These are phyloP conservation scores for Trifolium repens DNA, from an alignment of 306 rosid species.

Conservation along the genomic window DNA sequence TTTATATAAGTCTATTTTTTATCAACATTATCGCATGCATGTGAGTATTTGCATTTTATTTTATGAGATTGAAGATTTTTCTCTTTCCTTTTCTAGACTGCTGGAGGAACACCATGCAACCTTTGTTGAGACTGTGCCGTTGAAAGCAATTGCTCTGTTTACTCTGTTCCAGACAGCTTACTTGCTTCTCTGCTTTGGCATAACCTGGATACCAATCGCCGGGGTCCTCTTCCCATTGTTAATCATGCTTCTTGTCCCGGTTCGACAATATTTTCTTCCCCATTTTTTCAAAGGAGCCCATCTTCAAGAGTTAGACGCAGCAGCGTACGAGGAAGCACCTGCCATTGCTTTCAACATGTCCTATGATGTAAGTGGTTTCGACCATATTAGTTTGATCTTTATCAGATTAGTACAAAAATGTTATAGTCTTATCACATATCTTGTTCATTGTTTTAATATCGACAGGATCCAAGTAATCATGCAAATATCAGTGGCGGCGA, in stretches of 20 bases:
- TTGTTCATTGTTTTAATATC: slow-evolving; percentile 27
- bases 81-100: slow-evolving; percentile 59
- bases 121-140: slow-evolving; percentile 86
- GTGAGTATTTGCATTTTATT: slow-evolving; percentile 29
- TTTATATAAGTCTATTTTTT: no score
- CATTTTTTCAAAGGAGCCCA: slow-evolving; percentile 82
- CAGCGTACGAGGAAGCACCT: slow-evolving; percentile 87
- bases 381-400: slow-evolving; percentile 13
- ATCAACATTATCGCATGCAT: not conserved
- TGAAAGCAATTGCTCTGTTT: slow-evolving; percentile 75
- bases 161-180: slow-evolving; percentile 88
- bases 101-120: slow-evolving; percentile 82
- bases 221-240: slow-evolving; percentile 92
- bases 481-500: slow-evolving; percentile 70
- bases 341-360: slow-evolving; percentile 80
- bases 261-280: slow-evolving; percentile 82
- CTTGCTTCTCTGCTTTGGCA: slow-evolving; percentile 86
- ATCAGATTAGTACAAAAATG: not conserved
- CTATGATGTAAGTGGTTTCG: slow-evolving; percentile 63
- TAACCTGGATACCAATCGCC: slow-evolving; percentile 96
- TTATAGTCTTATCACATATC: not conserved
- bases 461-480: slow-evolving; percentile 66
- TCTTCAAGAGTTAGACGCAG: slow-evolving; percentile 94
- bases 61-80: slow-evolving; percentile 39
- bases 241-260: slow-evolving; percentile 99